A percentile compares a stretch with the other conserved stretches of the same genome.
phyloP scores from a whole-genome alignment of 306 rosid genomes.

The Pyrus bretschneideri region DNA sequence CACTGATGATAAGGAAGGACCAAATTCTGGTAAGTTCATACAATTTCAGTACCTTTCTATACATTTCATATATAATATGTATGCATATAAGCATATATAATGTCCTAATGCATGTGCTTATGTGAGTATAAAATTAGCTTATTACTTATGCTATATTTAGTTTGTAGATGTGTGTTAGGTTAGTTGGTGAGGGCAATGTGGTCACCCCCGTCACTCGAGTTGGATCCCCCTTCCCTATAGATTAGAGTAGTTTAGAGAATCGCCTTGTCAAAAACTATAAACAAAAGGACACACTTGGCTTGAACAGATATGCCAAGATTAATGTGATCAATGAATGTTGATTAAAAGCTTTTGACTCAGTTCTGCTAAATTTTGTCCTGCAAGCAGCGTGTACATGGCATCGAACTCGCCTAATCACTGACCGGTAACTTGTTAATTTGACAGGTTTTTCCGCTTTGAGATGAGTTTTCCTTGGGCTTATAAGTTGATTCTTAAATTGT shows the following conservation, averaged over 20 bases:
- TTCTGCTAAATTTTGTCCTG: neutral
- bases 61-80: neutral
- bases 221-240: too few species aligned
- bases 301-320: neutral
- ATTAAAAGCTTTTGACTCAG: neutral
- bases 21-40: constrained; percentile 48
- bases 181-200: too few species aligned
- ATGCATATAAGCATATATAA: neutral
- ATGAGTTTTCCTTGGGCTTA: neutral
- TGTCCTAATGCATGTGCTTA: neutral
- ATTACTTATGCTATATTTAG: too few species aligned
- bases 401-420: neutral
- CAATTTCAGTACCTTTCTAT: neutral
- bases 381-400: neutral
- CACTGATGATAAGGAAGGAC: constrained; percentile 95
- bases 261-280: too few species aligned
- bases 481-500: neutral
- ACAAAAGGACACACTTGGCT: too few species aligned
- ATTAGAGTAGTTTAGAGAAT: too few species aligned
- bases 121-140: neutral
- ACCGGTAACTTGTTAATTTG: neutral
- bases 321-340: too few species aligned
- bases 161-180: too few species aligned
- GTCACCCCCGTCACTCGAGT: too few species aligned
- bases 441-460: neutral